These are phyloP conservation scores for Larix kaempferi DNA, from an alignment of 75 land plant species.

Conservation along the genomic window DNA sequence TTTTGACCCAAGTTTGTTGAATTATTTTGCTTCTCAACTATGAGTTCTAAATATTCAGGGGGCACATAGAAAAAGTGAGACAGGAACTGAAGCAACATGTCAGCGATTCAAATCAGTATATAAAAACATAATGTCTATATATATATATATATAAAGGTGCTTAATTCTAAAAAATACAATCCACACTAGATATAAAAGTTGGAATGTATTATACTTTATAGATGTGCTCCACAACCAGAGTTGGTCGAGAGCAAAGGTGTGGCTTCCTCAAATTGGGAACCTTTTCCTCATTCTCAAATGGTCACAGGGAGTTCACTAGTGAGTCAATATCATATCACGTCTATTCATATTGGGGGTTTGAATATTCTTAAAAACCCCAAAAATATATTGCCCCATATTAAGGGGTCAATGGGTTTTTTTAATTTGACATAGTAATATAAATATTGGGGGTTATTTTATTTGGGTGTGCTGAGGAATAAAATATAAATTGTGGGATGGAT, in stretches of 20 bases:
- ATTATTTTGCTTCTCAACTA: constrained; percentile 10
- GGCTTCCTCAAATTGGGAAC: constrained; percentile 58
- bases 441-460: too few species aligned
- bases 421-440: too few species aligned
- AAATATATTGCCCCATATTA: too few species aligned
- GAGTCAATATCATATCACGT: too few species aligned
- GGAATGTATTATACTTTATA: constrained; percentile 26
- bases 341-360: too few species aligned
- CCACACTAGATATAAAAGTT: too few species aligned
- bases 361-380: too few species aligned
- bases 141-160: not conserved
- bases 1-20: not conserved
- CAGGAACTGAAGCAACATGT: constrained; percentile 25
- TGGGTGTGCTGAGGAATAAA: too few species aligned
- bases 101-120: not conserved
- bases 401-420: too few species aligned
- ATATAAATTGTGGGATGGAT: too few species aligned
- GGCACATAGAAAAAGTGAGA: constrained; percentile 22
- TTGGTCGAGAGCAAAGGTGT: constrained; percentile 56
- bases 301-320: too few species aligned
- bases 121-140: not conserved
- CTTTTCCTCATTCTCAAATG: constrained; percentile 38
- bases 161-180: not conserved
- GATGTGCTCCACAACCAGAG: constrained; percentile 30
- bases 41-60: constrained; percentile 36